These are phyloP conservation scores for Acacia melanoxylon DNA, from an alignment of 306 rosid genomes.

Conservation along the genomic window DNA sequence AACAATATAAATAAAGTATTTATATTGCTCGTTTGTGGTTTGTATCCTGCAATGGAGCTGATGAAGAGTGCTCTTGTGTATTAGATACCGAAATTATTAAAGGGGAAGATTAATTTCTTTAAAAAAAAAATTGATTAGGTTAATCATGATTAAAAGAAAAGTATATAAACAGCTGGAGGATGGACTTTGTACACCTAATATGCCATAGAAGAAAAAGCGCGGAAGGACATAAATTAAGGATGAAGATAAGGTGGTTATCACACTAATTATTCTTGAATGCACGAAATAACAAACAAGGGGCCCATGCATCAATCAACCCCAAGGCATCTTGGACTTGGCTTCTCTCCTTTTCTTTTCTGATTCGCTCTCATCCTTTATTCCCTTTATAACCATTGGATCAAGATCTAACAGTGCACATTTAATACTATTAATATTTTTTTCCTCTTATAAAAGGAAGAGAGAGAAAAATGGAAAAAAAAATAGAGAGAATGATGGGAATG, in stretches of 20 bases:
- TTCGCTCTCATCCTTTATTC: too few relatives aligned
- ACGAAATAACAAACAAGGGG: conserved; percentile 13
- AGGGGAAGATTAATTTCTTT: background rate
- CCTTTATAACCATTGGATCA: too few relatives aligned
- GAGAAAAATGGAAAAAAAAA: too few relatives aligned
- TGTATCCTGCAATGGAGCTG: background rate
- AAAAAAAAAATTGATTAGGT: background rate
- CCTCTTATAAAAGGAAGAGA: too few relatives aligned
- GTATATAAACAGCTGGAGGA: conserved; percentile 13
- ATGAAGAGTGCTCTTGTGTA: background rate
- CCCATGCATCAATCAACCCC: background rate
- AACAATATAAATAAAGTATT: too few relatives aligned
- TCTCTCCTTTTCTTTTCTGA: too few relatives aligned
- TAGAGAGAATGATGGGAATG: too few relatives aligned
- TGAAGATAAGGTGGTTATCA: conserved; percentile 43
- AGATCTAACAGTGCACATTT: too few relatives aligned
- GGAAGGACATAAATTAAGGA: conserved; percentile 32
- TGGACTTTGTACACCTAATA: conserved; percentile 31
- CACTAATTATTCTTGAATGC: conserved; percentile 14
- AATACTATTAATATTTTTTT: too few relatives aligned
- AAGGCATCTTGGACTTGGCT: too few relatives aligned
- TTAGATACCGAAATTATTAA: too few relatives aligned
- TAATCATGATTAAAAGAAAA: background rate
- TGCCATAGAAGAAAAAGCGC: background rate
- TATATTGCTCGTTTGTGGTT: background rate